Conservation (phyloP, 2,329 filamentous ascomycete species). For the Fusarium sp. region DNA sequence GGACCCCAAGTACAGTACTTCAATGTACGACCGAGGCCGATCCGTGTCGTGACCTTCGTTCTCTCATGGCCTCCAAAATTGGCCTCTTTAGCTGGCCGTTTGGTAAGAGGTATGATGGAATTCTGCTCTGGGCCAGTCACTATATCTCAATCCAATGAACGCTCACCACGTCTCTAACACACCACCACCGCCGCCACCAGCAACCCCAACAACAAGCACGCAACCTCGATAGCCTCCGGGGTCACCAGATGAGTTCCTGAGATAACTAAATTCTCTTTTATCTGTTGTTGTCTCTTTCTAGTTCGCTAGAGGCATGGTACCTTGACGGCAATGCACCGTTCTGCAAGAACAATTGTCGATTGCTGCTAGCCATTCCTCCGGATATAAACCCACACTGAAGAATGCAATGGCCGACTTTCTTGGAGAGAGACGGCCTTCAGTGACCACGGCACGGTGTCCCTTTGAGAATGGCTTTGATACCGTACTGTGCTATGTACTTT, state of each 20-base stretch:
- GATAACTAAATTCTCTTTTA: conserved; percentile 16
- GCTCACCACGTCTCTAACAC: conserved; percentile 53
- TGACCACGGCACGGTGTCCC: conserved; percentile 31
- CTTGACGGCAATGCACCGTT: conserved; percentile 8
- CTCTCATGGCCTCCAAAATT: conserved; percentile 19
- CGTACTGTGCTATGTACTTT: conserved; percentile 10
- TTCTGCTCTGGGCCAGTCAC: conserved; percentile 41
- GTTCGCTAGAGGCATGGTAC: conserved; percentile 2
- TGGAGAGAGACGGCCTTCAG: conserved; percentile 6
- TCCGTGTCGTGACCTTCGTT: conserved; percentile 2
- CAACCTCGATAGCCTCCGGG: conserved; percentile 34
- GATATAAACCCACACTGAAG: conserved; percentile 16
- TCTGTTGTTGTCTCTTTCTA: conserved; percentile 22
- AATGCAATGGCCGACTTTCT: conserved; percentile 43
- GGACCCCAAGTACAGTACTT: conserved; percentile 2
- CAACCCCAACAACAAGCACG: conserved; percentile 38
- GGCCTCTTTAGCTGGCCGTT: conserved; percentile 22
- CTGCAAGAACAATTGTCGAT: conserved; percentile 8
- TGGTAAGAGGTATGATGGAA: conserved; percentile 27
- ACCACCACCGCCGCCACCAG: conserved; percentile 47
- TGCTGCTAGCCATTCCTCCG: conserved; percentile 1
- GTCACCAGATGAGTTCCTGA: conserved; percentile 36
- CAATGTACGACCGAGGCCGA: conserved; percentile 38
- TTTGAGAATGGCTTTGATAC: conserved; percentile 6
- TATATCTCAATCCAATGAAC: conserved; percentile 50